Evolutionary conservation across 169 alveolate species (phyloP).

Genomic region (Babesia bovis): DNA sequence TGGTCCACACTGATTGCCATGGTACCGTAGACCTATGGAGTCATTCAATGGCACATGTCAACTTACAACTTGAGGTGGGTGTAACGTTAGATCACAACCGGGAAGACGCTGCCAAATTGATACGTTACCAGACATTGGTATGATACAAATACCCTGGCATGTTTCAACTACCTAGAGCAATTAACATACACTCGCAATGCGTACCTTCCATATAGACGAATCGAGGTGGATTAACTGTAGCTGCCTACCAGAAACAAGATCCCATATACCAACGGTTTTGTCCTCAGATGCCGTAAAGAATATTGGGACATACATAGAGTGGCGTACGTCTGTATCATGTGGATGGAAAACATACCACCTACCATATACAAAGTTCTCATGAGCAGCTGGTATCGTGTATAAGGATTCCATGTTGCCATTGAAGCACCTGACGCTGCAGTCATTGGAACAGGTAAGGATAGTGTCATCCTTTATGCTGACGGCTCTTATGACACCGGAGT

Average conservation of each 20-base stretch:
- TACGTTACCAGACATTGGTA: slow-evolving; percentile 41
- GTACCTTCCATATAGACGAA: slow-evolving; percentile 64
- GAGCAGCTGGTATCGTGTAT: slow-evolving; percentile 22
- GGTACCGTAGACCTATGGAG: too few relatives aligned
- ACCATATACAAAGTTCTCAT: slow-evolving; percentile 58
- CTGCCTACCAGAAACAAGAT: slow-evolving; percentile 17
- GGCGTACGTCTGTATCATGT: slow-evolving; percentile 32
- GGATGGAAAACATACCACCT: background rate
- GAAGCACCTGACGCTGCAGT: slow-evolving; percentile 38
- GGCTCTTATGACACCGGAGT: slow-evolving; percentile 55
- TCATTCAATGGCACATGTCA: too few relatives aligned
- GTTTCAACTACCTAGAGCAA: slow-evolving; percentile 50
- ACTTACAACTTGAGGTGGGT: background rate
- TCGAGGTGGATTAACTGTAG: slow-evolving; percentile 26
- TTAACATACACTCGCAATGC: background rate
- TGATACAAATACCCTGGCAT: slow-evolving; percentile 22
- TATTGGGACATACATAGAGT: slow-evolving; percentile 31
- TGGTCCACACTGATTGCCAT: too few relatives aligned
- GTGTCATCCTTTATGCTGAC: slow-evolving; percentile 32
- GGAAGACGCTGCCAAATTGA: slow-evolving; percentile 36
- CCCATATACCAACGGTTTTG: slow-evolving; percentile 59
- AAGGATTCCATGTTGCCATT: slow-evolving; percentile 4
- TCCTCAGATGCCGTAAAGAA: slow-evolving; percentile 58
- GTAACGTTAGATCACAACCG: background rate
- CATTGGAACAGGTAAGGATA: slow-evolving; percentile 51